Base-by-base conservation (phyloP, 2,329 filamentous ascomycete genomes). In the Curvularia sp. region DNA sequence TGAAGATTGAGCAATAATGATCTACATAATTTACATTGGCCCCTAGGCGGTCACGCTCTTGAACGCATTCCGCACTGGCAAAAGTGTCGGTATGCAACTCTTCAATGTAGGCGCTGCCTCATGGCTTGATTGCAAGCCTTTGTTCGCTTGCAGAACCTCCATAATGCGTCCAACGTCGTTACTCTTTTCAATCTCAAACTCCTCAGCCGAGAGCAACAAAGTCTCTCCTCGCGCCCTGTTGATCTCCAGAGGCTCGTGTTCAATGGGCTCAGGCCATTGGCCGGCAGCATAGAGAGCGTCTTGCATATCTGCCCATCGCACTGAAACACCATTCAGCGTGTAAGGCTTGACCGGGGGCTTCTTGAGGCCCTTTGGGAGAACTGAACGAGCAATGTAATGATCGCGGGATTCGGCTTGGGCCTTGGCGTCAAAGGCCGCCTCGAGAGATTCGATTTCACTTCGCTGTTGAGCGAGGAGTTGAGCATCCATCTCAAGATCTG, bases 291-390 rank as follows among this genome's bases (percentile, higher is more conserved):
- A 73, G 20, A 74, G 57, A 12, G 70, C 72, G 52, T 78, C 75
- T 22, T 64, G 55, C 12, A 75, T 52, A 44, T 78, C 70, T 5
- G 69, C 68, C 77, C 77, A 78, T 24, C 65, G 58, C 24, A 78
- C 65, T 13, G 53, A 58, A 2, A 78, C 64, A 30, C 63, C 68
- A 4, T 71, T 55, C 5, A 72, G 63, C 10, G 65, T 64, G 50
- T 71, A 75, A 12, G 68, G 67, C 13, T 50, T 61, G 28, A 66
- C 65, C 12, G 57, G 60, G 2, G 57, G 18, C 24, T 64, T 68
- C 26, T 61, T 68, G n/a, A 68, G 56, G 0, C 52, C 42, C 1
- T 58, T 53, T 3, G 70, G 71, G 1, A 74, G 66, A 7, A 73
- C 62, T 41, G 68, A 69, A 42, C 67, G 69, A 1, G 62, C 58